Conservation (phyloP, 371 early-diverging fungal genomes). For the Funneliformis caledonium region DNA sequence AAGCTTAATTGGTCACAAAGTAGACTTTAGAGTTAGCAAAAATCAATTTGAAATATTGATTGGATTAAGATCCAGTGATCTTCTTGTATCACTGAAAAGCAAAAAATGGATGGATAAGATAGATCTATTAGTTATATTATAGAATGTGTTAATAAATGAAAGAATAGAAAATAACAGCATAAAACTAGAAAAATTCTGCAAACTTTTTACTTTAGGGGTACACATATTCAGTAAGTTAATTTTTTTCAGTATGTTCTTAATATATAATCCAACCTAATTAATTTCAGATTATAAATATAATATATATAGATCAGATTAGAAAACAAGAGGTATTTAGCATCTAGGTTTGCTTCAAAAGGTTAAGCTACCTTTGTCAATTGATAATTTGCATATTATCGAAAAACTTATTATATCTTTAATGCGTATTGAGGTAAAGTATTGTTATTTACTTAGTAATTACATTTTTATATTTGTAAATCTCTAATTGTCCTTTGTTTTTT, state of each 20-base stretch:
- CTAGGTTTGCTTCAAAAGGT: constrained; percentile 6
- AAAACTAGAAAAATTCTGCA: no score
- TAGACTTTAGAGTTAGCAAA: not conserved
- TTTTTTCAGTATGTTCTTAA: no score
- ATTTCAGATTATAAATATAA: constrained; percentile 36
- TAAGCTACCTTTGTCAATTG: constrained; percentile 6
- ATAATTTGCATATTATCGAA: not conserved
- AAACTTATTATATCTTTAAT: not conserved
- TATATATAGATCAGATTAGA: constrained; percentile 14
- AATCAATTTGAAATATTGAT: not conserved
- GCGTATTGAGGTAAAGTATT: not conserved
- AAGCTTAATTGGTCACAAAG: not conserved
- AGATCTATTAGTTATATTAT: no score
- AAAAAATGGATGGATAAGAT: no score
- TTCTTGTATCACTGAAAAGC: not conserved
- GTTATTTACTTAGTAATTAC: not conserved
- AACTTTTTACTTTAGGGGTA: no score
- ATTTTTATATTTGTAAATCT: not conserved
- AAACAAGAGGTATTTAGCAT: not conserved
- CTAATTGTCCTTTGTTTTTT: no score
- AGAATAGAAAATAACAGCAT: no score
- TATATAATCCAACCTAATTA: no score
- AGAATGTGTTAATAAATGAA: no score
- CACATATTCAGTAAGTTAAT: no score
- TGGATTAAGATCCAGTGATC: constrained; percentile 15